A percentile compares a stretch with the other conserved stretches of the same genome.
Conservation (phyloP, 2,329 filamentous ascomycete genomes). For the Xylaria sp. region DNA sequence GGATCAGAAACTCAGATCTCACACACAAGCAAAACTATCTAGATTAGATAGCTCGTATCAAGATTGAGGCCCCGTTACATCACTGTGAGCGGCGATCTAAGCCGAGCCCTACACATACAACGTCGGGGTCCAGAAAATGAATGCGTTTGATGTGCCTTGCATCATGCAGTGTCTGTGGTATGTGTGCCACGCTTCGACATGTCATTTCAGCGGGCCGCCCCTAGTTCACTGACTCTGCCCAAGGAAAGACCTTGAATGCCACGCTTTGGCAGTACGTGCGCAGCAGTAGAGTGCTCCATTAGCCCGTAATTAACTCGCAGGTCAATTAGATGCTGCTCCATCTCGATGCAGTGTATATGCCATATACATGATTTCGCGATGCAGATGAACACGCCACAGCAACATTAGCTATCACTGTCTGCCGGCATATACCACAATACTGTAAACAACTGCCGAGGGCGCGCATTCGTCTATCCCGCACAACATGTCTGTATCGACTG, state of each 20-base stretch:
- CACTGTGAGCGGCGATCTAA: slow-evolving; percentile 2
- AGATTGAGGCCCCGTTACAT: slow-evolving; percentile 8
- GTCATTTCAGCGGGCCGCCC: background rate
- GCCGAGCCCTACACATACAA: slow-evolving; percentile 3
- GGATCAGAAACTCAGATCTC: too few relatives aligned
- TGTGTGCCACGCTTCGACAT: background rate
- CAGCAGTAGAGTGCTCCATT: background rate
- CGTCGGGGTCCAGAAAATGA: background rate
- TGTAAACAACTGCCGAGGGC: too few relatives aligned
- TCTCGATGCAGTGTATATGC: too few relatives aligned
- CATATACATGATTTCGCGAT: too few relatives aligned
- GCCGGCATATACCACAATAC: too few relatives aligned
- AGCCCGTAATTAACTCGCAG: background rate
- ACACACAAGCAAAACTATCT: background rate
- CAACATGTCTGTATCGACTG: too few relatives aligned
- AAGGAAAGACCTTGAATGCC: background rate
- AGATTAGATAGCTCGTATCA: background rate
- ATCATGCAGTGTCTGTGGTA: slow-evolving; percentile 21
- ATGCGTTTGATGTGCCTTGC: slow-evolving; percentile 24
- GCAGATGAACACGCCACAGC: too few relatives aligned
- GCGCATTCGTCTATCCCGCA: too few relatives aligned
- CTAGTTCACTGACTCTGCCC: background rate
- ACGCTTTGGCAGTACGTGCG: background rate
- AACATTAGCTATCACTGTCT: too few relatives aligned
- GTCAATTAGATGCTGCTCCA: too few relatives aligned